phyloP scores from a whole-genome alignment of 2,329 filamentous ascomycete genomes.

The Diaporthe eres region DNA sequence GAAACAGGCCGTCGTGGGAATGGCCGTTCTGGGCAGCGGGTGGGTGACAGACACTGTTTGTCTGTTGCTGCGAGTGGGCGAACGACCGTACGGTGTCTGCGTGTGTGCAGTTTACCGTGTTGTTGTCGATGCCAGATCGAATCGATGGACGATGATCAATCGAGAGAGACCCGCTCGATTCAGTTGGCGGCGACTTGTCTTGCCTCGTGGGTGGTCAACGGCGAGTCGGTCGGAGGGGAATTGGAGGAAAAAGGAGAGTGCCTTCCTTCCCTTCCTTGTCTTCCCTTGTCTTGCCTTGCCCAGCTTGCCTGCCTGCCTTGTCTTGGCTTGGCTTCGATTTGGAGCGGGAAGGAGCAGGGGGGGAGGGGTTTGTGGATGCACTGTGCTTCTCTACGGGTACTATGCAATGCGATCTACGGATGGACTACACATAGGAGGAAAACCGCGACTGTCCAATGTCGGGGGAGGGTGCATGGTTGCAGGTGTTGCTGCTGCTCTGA shows the following conservation, averaged over 20 bases:
- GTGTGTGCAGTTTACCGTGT: background rate
- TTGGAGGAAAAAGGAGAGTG: conserved; percentile 5
- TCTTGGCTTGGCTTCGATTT: conserved; percentile 20
- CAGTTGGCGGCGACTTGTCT: conserved; percentile 29
- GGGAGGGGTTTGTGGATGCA: conserved; percentile 27
- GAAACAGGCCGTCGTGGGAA: conserved; percentile 41
- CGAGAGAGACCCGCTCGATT: conserved; percentile 32
- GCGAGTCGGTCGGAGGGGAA: conserved; percentile 16
- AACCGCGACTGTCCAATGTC: background rate
- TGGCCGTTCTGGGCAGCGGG: conserved; percentile 34
- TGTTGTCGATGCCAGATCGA: conserved; percentile 33
- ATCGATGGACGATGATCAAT: conserved; percentile 27
- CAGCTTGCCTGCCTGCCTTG: conserved; percentile 4
- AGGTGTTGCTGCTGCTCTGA: background rate
- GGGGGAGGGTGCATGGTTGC: background rate
- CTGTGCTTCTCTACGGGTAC: conserved; percentile 15
- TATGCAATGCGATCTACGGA: conserved; percentile 15
- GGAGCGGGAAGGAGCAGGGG: conserved; percentile 26
- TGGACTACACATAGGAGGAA: background rate
- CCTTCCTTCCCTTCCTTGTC: conserved; percentile 7
- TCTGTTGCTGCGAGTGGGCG: background rate
- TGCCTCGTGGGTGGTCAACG: conserved; percentile 17
- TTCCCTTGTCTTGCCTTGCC: conserved; percentile 15
- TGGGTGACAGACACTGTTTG: conserved; percentile 10
- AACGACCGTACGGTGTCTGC: background rate